Conservation (phyloP, 441 rosid species). For the Euphorbia corollata region DNA sequence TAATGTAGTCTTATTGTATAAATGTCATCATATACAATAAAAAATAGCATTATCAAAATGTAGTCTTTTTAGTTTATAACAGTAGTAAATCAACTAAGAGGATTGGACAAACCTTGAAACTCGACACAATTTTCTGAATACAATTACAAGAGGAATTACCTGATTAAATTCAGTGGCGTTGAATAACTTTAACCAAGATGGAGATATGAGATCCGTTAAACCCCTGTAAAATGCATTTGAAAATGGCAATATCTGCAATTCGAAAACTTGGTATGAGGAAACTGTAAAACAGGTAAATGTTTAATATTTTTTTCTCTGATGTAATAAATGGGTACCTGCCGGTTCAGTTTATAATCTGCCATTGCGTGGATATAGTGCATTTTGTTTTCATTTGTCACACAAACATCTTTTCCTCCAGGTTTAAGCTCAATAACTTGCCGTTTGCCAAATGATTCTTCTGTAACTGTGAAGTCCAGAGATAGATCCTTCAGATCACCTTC, state of each 20-base stretch:
- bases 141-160: conserved; percentile 36
- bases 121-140: conserved; percentile 4
- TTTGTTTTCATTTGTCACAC: conserved; percentile 84
- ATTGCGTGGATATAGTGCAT: conserved; percentile 98
- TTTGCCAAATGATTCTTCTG: conserved; percentile 86
- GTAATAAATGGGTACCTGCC: conserved; percentile 54
- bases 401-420: conserved; percentile 79
- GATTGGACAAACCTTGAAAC: background rate
- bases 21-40: too few relatives aligned
- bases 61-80: too few relatives aligned
- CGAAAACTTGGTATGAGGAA: conserved; percentile 23
- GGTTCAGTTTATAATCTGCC: conserved; percentile 93
- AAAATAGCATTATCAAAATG: too few relatives aligned
- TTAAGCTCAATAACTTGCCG: conserved; percentile 68
- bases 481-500: conserved; percentile 88
- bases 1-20: too few relatives aligned
- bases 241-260: conserved; percentile 80
- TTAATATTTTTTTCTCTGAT: conserved; percentile 16
- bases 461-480: conserved; percentile 82
- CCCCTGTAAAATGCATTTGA: conserved; percentile 97
- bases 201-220: conserved; percentile 74
- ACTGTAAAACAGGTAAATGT: conserved; percentile 11
- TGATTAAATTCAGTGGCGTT: conserved; percentile 95
- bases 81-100: background rate
- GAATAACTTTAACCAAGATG: conserved; percentile 89